Base-by-base conservation (phyloP, 2,329 filamentous ascomycete species). In the Arthrobotrys entomopaga region DNA sequence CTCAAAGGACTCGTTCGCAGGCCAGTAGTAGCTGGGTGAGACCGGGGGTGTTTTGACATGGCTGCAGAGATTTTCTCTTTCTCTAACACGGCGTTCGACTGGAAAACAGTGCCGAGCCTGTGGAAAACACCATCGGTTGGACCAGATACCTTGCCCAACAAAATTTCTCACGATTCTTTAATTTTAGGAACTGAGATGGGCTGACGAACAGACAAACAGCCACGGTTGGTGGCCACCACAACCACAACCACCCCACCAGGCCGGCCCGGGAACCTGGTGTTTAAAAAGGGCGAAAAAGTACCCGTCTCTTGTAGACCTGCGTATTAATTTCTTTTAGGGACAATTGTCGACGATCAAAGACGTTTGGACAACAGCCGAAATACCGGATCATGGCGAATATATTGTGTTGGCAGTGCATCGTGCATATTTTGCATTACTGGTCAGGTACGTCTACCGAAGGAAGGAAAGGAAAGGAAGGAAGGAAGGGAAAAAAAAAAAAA, bases 91-190 rank as follows among this genome's bases (percentile, higher is more conserved):
- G 58, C 57, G 48, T 56, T 29, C 54, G 48, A 56, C 46, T 49
- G n/a, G 57, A 58, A 63, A 59, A 67, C 34, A 56, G n/a, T n/a
- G n/a, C n/a, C n/a, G n/a, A n/a, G n/a, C n/a, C n/a, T n/a, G n/a
- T n/a, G n/a, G n/a, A n/a, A 63, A 59, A 67, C 34, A 56, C 52
- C 54, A 74, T 74, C 70, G 70, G 70, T 74, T 74, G 70, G 70
- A 63, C 29, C 43, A 74, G 57, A 67, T 60, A 52, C 57, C 63
- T 53, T 67, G 52, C 52, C 63, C 63, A 74, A 74, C 65, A 74
- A 74, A 73, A 63, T 58, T 67, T 54, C 50, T 67, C 70, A 64
- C 52, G 63, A 74, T 67, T 54, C 42, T 46, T 64, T 74, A 74
- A 74, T 67, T 74, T 74, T 66, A 67, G 70, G 63, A 20, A 65